A percentile compares a stretch with the other conserved stretches of the same genome.
Conservation (phyloP, 2,329 filamentous ascomycete species). For the Arthrobotrys megalospora region DNA sequence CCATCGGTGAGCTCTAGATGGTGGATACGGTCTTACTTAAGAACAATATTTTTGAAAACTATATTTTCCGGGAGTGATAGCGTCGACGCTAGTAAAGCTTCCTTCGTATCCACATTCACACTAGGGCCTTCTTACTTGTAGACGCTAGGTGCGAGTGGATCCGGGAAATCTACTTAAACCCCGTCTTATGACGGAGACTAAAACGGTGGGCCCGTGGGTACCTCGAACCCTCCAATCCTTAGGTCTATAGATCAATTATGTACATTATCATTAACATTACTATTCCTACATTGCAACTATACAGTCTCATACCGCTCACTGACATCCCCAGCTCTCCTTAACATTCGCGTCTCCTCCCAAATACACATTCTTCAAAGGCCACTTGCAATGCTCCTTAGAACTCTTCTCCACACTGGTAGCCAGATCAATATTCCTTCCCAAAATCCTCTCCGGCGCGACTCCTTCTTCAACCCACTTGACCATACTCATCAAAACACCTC, state of each 20-base stretch:
- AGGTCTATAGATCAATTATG: background rate
- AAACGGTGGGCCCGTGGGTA: too few species aligned
- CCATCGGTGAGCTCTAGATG: too few species aligned
- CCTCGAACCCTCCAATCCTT: too few species aligned
- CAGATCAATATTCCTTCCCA: conserved; percentile 37
- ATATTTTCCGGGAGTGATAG: too few species aligned
- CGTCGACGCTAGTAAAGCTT: too few species aligned
- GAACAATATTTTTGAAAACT: too few species aligned
- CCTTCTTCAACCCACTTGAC: conserved; percentile 71
- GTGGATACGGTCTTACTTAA: too few species aligned
- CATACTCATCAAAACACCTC: conserved; percentile 68
- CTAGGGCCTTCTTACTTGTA: too few species aligned
- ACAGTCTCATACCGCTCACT: background rate
- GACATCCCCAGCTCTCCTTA: conserved; percentile 27
- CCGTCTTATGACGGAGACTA: too few species aligned
- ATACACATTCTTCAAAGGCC: conserved; percentile 19
- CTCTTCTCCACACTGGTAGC: background rate
- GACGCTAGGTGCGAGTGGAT: too few species aligned
- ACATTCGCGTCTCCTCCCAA: conserved; percentile 15
- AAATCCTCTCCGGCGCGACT: conserved; percentile 65
- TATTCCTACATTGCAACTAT: background rate
- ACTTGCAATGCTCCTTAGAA: conserved; percentile 46
- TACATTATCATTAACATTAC: background rate
- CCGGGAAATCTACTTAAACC: too few species aligned
- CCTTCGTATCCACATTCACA: too few species aligned